Percentiles rank a stretch among this genome's conserved stretches.
phyloP scores from a whole-genome alignment of 208 protist species.

The Wallacemonas sp. region DNA sequence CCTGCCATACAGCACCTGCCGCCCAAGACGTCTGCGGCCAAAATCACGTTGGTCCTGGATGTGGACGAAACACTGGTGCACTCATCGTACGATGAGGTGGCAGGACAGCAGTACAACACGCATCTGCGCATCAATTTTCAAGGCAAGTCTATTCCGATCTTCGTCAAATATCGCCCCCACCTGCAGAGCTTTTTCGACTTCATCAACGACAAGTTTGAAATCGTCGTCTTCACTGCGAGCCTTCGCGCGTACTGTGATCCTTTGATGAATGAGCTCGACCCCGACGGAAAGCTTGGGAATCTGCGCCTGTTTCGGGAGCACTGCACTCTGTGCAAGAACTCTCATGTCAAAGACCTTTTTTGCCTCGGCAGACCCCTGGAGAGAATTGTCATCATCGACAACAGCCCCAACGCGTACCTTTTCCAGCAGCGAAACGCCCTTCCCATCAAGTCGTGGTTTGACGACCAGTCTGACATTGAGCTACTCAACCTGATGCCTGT shows the following conservation, averaged over 20 bases:
- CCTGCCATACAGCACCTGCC: constrained; percentile 31
- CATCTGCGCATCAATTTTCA: constrained; percentile 30
- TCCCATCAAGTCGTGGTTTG: constrained; percentile 64
- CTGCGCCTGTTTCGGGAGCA: constrained; percentile 60
- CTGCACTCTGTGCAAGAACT: constrained; percentile 38
- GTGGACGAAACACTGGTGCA: constrained; percentile 63
- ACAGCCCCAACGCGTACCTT: constrained; percentile 60
- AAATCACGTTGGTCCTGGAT: constrained; percentile 52
- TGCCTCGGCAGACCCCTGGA: constrained; percentile 49
- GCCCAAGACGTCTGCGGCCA: constrained; percentile 18
- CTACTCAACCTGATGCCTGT: constrained; percentile 51
- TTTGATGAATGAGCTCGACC: constrained; percentile 53
- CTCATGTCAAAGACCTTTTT: constrained; percentile 68
- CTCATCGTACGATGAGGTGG: constrained; percentile 37
- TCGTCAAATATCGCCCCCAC: constrained; percentile 56
- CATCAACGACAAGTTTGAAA: constrained; percentile 45
- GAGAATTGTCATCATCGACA: constrained; percentile 59
- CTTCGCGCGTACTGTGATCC: constrained; percentile 45
- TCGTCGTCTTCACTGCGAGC: constrained; percentile 73
- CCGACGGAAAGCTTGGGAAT: constrained; percentile 38
- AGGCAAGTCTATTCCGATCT: constrained; percentile 29
- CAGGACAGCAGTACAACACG: constrained; percentile 40
- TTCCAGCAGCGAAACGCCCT: constrained; percentile 79
- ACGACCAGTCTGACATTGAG: constrained; percentile 47
- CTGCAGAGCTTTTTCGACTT: constrained; percentile 56